Base-by-base conservation (phyloP, 2,329 filamentous ascomycete species). In the Diplodia mutila region DNA sequence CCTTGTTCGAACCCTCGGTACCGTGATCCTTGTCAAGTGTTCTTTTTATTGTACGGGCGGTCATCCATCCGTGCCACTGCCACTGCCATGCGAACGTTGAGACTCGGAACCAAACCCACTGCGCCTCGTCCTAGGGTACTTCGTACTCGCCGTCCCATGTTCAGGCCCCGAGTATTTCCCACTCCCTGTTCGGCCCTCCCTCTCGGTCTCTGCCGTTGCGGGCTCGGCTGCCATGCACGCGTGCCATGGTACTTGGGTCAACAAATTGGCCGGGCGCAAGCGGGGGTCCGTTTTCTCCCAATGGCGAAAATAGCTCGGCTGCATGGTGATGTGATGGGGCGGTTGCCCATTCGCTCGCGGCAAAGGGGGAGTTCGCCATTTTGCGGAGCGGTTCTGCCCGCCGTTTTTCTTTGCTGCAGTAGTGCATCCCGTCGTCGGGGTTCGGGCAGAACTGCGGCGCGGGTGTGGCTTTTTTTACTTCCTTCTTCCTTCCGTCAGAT, bases 221-320 rank as follows among this genome's bases (percentile, higher is more conserved):
- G 29, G 29, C 29, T 29, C 29, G n/a, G 29, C 29, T 29, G 29
- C 29, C 29, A n/a, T n/a, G n/a, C 29, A 29, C 29, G 7, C 7
- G 29, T 29, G 7, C 7, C 4, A 7, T 29, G 4, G 29, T 3
- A 4, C 29, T 7, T 3, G 3, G 29, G 29, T 29, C 7, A 7
- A 29, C 29, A 11, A n/a, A 25, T 1, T 16, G 25, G 21, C 23
- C n/a, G 16, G 18, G 25, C 18, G n/a, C 7, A 16, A 52, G 14
- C 6, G n/a, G n/a, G n/a, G n/a, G n/a, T n/a, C n/a, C n/a, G n/a
- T 42, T 9, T 12, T 21, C 42, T 34, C n/a, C 59, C 39, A 46
- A 63, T 46, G 23, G 59, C 37, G 27, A 54, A 54, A 54, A 54
- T 34, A 54, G 52, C 52, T 54, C 52, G 52, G 29, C 25, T 54